phyloP scores from a whole-genome alignment of 2,329 filamentous ascomycete species.

The Fusarium sp. region DNA sequence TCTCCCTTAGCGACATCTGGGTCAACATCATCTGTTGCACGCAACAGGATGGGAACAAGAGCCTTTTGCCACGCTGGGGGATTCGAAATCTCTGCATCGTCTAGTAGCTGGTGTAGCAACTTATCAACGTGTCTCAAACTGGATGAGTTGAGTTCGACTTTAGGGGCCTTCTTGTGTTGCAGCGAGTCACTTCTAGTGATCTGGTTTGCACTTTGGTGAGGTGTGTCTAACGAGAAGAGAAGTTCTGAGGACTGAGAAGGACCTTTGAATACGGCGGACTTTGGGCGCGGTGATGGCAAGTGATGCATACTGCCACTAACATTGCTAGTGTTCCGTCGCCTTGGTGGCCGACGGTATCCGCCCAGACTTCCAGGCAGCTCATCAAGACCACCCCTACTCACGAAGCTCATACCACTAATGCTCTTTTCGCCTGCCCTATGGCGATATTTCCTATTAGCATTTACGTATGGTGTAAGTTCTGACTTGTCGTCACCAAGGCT shows the following conservation, averaged over 20 bases:
- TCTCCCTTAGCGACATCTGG: conserved; percentile 91
- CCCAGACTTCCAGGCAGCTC: conserved; percentile 68
- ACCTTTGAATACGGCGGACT: conserved; percentile 66
- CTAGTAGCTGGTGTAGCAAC: conserved; percentile 82
- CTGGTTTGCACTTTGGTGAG: conserved; percentile 55
- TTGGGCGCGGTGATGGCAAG: conserved; percentile 75
- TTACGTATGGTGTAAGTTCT: conserved; percentile 76
- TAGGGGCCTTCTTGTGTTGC: conserved; percentile 75
- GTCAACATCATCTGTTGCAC: conserved; percentile 92
- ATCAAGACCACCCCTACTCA: conserved; percentile 72
- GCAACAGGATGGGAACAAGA: conserved; percentile 86
- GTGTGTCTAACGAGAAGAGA: conserved; percentile 57
- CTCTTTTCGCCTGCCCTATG: conserved; percentile 79
- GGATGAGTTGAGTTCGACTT: conserved; percentile 85
- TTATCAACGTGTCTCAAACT: conserved; percentile 89
- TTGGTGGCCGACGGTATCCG: conserved; percentile 67
- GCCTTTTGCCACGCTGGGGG: conserved; percentile 87
- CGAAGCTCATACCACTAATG: conserved; percentile 74
- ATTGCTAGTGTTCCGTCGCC: conserved; percentile 85
- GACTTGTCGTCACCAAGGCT: conserved; percentile 79
- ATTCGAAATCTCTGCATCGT: conserved; percentile 78
- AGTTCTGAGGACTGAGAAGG: conserved; percentile 62
- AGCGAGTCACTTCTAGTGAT: conserved; percentile 85
- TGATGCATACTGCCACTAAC: conserved; percentile 76
- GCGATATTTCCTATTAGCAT: conserved; percentile 78